Evolutionary conservation across 2,329 filamentous ascomycete genomes (phyloP), one percentile per base, ranked within the genome.

Genomic region (Fusarium tanahbumbuense): DNA sequence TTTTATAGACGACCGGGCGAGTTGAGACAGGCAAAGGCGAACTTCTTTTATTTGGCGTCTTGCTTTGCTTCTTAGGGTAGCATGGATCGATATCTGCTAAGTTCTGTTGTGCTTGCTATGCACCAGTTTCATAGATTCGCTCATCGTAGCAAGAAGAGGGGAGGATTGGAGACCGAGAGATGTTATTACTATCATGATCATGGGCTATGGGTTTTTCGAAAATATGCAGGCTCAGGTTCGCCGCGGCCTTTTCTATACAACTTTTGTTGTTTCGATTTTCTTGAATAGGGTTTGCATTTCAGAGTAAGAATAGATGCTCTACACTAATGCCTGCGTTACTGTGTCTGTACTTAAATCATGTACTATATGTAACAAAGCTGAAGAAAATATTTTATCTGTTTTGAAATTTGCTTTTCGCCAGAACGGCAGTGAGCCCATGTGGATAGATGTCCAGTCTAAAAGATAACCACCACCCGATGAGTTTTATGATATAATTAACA

Each of bases 251-350:
- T 70, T 67, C 61, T 60, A 55, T 50, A 64, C 67, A 70, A 64
- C 62, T 60, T 64, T 46, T 48, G 64, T 68, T 66, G 53, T 61
- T 64, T 67, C 59, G 58, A 41, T 67, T 66, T 62, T 73, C 46
- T 73, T 72, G 73, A 62, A 71, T 75, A 75, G 68, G 73, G 66
- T 71, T 56, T 73, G 68, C 60, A 68, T 63, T 67, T 64, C 48
- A 56, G 55, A 68, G 53, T 69, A 66, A 46, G 56, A 63, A 75
- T 68, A 70, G 59, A 71, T 54, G 53, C 58, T 69, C 61, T 64
- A 58, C 59, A 42, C 57, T 45, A 56, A 61, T 61, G 50, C 12
- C 34, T 46, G 52, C n/a, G 22, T 55, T 30, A 16, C 25, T 30
- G 34, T 60, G 18, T 28, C 20, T 34, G 16, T 44, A 25, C 20